A percentile compares a stretch with the other conserved stretches of the same genome.
phyloP scores from a whole-genome alignment of 306 rosid species.

The apple (Malus domestica) region ASM211411v1 NC_041805.1:24444001-24444500 shows the following conservation, averaged over 20 bases:
- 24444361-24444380: not conserved
- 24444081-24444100: constrained; percentile 46
- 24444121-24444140: constrained; percentile 66
- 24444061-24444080: constrained; percentile 4
- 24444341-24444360: too few relatives aligned
- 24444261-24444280: constrained; percentile 41
- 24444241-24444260: constrained; percentile 30
- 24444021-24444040: not conserved
- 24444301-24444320: not conserved
- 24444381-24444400: too few relatives aligned
- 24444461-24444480: too few relatives aligned
- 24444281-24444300: constrained; percentile 56
- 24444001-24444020: constrained; percentile 25
- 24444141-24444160: constrained; percentile 35
- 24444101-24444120: constrained; percentile 53
- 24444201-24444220: constrained; percentile 43
- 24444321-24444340: not conserved
- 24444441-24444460: too few relatives aligned
- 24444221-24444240: constrained; percentile 31
- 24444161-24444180: constrained; percentile 54
- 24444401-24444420: too few relatives aligned
- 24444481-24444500: not conserved
- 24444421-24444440: too few relatives aligned
- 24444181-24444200: constrained; percentile 58
- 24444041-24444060: not conserved